Evolutionary conservation across 2,329 filamentous ascomycete genomes (phyloP).

Genomic region (Xylaria arbuscula): DNA sequence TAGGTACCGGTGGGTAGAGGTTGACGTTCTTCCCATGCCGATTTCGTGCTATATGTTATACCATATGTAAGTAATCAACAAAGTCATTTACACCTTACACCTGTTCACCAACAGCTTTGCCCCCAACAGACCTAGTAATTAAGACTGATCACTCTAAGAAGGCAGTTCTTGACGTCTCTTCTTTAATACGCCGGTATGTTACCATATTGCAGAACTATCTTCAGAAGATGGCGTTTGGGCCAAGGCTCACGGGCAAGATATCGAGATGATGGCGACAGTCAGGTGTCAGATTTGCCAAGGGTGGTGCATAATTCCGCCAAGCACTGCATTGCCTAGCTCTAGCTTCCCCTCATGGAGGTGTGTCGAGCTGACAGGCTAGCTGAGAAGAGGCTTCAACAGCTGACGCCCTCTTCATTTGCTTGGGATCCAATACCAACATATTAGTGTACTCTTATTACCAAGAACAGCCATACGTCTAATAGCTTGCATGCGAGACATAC

Average conservation of each 20-base stretch:
- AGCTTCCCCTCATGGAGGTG: slow-evolving; percentile 6
- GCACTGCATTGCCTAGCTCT: slow-evolving; percentile 16
- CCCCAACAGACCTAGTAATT: not conserved
- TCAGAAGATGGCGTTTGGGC: not conserved
- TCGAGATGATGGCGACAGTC: slow-evolving; percentile 9
- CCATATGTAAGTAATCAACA: not conserved
- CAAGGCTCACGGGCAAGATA: not conserved
- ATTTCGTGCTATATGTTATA: not conserved
- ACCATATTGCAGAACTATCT: not conserved
- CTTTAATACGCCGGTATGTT: not conserved
- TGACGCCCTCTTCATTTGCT: slow-evolving; percentile 12
- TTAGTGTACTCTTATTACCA: not conserved
- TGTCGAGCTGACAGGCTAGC: slow-evolving; percentile 29
- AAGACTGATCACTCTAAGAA: not conserved
- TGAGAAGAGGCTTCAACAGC: slow-evolving; percentile 25
- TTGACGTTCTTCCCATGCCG: not conserved
- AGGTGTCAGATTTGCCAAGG: slow-evolving; percentile 26
- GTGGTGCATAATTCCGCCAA: slow-evolving; percentile 31
- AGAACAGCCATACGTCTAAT: not conserved
- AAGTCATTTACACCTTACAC: not conserved
- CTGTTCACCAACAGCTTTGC: slow-evolving; percentile 3
- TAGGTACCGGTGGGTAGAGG: not conserved
- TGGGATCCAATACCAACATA: not conserved
- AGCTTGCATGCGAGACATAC: slow-evolving; percentile 19
- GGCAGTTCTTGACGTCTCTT: not conserved